These are phyloP conservation scores for Cucumis hystrix DNA, from an alignment of 306 rosid genomes.

Conservation along the genomic window DNA sequence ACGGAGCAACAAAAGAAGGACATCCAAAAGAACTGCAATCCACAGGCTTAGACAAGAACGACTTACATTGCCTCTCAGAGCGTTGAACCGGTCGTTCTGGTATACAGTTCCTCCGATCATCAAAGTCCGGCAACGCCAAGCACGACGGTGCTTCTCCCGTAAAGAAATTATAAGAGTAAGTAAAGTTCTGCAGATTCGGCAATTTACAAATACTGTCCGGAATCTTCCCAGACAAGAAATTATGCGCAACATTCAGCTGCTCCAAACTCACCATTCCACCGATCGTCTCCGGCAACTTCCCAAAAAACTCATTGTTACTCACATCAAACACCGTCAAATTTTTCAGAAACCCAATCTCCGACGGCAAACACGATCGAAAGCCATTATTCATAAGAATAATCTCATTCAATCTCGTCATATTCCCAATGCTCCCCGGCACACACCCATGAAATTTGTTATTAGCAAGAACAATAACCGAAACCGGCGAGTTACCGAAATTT, in stretches of 20 bases:
- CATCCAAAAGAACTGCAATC: slow-evolving; percentile 67
- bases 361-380: slow-evolving; percentile 66
- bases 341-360: slow-evolving; percentile 60
- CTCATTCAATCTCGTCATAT: slow-evolving; percentile 71
- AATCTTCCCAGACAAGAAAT: slow-evolving; percentile 63
- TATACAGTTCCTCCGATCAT: slow-evolving; percentile 63
- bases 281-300: slow-evolving; percentile 51
- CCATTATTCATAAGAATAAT: slow-evolving; percentile 64
- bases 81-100: slow-evolving; percentile 60
- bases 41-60: slow-evolving; percentile 70
- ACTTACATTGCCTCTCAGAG: slow-evolving; percentile 51
- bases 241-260: slow-evolving; percentile 87
- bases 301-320: slow-evolving; percentile 64
- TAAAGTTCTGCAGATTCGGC: slow-evolving; percentile 70
- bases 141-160: slow-evolving; percentile 77
- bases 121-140: slow-evolving; percentile 29
- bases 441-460: slow-evolving; percentile 85
- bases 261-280: slow-evolving; percentile 51
- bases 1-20: slow-evolving; percentile 21
- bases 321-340: slow-evolving; percentile 82
- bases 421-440: slow-evolving; percentile 71
- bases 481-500: slow-evolving; percentile 92
- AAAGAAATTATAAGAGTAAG: slow-evolving; percentile 66
- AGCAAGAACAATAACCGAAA: slow-evolving; percentile 81
- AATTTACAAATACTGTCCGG: slow-evolving; percentile 55